Conservation (phyloP, 306 rosid genomes). For the Notholithocarpus densiflorus region DNA sequence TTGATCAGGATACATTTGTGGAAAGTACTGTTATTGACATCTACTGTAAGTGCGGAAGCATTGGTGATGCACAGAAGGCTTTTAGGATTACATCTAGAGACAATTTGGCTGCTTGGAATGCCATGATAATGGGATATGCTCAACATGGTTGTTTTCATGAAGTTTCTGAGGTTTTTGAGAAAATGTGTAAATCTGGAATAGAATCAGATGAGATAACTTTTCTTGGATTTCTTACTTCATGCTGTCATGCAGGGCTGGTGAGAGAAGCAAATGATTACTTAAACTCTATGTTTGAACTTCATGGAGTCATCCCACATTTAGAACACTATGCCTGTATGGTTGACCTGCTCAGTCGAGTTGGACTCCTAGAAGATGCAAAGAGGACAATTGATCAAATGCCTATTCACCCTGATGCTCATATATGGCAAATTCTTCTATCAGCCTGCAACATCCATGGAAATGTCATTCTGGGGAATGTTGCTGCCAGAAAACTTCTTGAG, state of each 20-base stretch:
- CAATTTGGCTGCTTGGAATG: conserved; percentile 16
- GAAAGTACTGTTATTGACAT: conserved; percentile 11
- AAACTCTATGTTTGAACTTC: conserved; percentile 8
- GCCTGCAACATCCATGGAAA: conserved; percentile 1
- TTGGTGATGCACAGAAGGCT: conserved; percentile 12
- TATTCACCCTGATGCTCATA: conserved; percentile 12
- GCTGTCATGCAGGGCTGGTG: conserved; percentile 9
- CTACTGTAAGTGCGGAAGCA: conserved; percentile 13
- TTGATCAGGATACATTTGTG: conserved; percentile 8
- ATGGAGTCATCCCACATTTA: neutral
- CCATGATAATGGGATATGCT: conserved; percentile 13
- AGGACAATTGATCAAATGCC: conserved; percentile 5
- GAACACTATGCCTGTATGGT: conserved; percentile 18
- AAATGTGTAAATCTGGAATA: conserved; percentile 7
- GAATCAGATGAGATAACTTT: conserved; percentile 4
- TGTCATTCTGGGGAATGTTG: neutral
- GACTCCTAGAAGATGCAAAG: conserved; percentile 6
- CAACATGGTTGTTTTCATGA: conserved; percentile 2
- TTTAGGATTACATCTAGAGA: neutral
- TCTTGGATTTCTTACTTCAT: conserved; percentile 10
- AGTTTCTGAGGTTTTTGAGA: neutral
- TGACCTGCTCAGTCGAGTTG: conserved; percentile 5
- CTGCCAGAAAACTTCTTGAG: conserved; percentile 1
- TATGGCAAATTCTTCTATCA: conserved; percentile 4
- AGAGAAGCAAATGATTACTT: conserved; percentile 6